phyloP scores from a whole-genome alignment of 768 basidiomycete species.

The Crepidotus variabilis region DNA sequence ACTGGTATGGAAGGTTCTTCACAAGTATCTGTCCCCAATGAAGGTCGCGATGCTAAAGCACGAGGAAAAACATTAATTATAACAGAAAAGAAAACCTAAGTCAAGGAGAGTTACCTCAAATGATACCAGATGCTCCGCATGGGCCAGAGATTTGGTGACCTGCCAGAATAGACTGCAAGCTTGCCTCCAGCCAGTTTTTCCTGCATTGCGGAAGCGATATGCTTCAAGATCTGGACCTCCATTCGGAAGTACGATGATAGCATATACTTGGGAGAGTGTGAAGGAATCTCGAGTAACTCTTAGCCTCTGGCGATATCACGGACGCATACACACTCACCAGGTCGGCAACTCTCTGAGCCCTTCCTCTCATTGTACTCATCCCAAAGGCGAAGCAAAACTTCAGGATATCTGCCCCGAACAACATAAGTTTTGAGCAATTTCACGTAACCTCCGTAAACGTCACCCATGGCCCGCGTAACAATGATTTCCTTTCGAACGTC shows the following conservation, averaged over 20 bases:
- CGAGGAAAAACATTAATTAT: neutral
- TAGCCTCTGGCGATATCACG: neutral
- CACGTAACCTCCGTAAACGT: slow-evolving; percentile 74
- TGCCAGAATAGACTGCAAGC: slow-evolving; percentile 92
- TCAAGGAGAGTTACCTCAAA: slow-evolving; percentile 87
- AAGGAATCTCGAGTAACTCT: slow-evolving; percentile 58
- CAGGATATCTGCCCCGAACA: slow-evolving; percentile 83
- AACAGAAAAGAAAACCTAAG: neutral
- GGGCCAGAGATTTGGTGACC: slow-evolving; percentile 69
- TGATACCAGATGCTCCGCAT: slow-evolving; percentile 73
- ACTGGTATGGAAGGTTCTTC: slow-evolving; percentile 39
- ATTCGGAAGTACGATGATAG: slow-evolving; percentile 86
- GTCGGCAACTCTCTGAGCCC: slow-evolving; percentile 81
- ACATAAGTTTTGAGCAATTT: slow-evolving; percentile 79
- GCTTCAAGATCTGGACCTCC: slow-evolving; percentile 90
- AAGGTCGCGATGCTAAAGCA: slow-evolving; percentile 88
- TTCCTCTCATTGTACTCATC: slow-evolving; percentile 75
- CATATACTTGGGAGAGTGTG: slow-evolving; percentile 74
- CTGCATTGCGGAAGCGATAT: slow-evolving; percentile 58
- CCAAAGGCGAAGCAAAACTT: slow-evolving; percentile 77
- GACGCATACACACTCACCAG: slow-evolving; percentile 46
- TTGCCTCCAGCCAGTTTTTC: slow-evolving; percentile 75
- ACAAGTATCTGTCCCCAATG: slow-evolving; percentile 97
- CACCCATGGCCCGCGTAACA: slow-evolving; percentile 74
- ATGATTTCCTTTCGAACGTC: slow-evolving; percentile 81